Conservation (phyloP, 129 eudicot species). For the Lonicera japonica region DNA sequence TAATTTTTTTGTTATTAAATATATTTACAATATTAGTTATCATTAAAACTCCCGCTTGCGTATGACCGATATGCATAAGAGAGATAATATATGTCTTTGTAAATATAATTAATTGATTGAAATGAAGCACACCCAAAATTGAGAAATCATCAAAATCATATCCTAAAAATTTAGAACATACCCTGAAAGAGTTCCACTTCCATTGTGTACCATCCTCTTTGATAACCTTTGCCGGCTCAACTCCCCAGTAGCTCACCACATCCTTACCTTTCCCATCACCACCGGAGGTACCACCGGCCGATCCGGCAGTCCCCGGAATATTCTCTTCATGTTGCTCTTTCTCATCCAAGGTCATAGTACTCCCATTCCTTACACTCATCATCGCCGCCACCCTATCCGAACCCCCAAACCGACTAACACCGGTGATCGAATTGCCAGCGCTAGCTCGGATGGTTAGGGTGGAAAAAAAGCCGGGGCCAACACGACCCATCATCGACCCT, state of each 20-base stretch:
- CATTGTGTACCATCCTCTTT: slow-evolving; percentile 83
- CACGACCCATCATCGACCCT: slow-evolving; percentile 27
- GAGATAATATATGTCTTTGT: too few relatives aligned
- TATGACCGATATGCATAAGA: too few relatives aligned
- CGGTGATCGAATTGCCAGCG: too few relatives aligned
- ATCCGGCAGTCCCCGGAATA: slow-evolving; percentile 17
- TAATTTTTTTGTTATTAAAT: too few relatives aligned
- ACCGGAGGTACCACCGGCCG: slow-evolving; percentile 20
- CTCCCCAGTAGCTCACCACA: slow-evolving; percentile 83
- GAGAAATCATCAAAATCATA: too few relatives aligned
- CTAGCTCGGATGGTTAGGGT: slow-evolving; percentile 12
- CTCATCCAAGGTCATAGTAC: slow-evolving; percentile 46
- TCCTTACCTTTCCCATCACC: too few relatives aligned
- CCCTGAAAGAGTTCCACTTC: slow-evolving; percentile 93
- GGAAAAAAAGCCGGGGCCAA: slow-evolving; percentile 38
- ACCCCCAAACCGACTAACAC: too few relatives aligned
- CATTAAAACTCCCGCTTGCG: too few relatives aligned
- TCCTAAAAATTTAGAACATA: slow-evolving; percentile 11
- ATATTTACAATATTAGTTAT: too few relatives aligned
- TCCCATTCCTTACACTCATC: slow-evolving; percentile 31
- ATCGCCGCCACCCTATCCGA: slow-evolving; percentile 35
- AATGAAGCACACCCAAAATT: too few relatives aligned
- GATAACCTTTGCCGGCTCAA: slow-evolving; percentile 39
- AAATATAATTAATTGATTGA: too few relatives aligned
- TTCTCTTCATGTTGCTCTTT: slow-evolving; percentile 29